Evolutionary conservation across 2,329 filamentous ascomycete species (phyloP).

Genomic region (Pseudogymnoascus sp.): DNA sequence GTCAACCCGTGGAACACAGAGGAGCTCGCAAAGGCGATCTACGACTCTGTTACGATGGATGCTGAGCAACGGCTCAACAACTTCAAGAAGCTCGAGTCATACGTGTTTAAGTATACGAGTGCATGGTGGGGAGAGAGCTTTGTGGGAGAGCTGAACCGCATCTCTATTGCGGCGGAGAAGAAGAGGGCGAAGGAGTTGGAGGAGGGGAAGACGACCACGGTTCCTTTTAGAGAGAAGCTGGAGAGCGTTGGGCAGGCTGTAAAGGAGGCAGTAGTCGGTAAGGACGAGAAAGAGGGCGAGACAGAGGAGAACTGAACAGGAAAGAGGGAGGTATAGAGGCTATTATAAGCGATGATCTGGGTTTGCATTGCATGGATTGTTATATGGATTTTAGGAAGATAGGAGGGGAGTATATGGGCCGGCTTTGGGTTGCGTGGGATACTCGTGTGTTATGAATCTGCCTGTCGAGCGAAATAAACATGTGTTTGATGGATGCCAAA

Average conservation of each 20-base stretch:
- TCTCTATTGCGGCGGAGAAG: constrained; percentile 27
- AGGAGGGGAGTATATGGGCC: neutral
- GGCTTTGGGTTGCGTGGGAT: constrained; percentile 5
- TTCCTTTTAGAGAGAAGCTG: neutral
- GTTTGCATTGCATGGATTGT: neutral
- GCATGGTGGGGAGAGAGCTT: constrained; percentile 96
- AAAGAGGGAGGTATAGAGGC: neutral
- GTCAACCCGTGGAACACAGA: constrained; percentile 99
- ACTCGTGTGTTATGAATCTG: constrained; percentile 3
- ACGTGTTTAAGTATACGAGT: constrained; percentile 95
- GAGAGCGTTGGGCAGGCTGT: neutral
- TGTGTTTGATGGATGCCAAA: neutral
- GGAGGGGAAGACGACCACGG: neutral
- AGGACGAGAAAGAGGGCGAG: neutral
- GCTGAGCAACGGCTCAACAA: constrained; percentile 80
- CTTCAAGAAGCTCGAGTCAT: constrained; percentile 86
- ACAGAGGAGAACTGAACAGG: neutral
- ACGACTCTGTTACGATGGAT: constrained; percentile 95
- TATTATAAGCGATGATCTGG: neutral
- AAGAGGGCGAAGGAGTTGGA: constrained; percentile 16
- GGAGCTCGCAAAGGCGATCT: constrained; percentile 84
- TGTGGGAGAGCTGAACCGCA: constrained; percentile 62
- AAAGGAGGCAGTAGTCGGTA: neutral
- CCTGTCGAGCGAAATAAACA: neutral
- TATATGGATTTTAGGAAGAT: neutral